These are phyloP conservation scores for Podospora fimiseda DNA, from an alignment of 495 filamentous ascomycete species.

Conservation along the genomic window DNA sequence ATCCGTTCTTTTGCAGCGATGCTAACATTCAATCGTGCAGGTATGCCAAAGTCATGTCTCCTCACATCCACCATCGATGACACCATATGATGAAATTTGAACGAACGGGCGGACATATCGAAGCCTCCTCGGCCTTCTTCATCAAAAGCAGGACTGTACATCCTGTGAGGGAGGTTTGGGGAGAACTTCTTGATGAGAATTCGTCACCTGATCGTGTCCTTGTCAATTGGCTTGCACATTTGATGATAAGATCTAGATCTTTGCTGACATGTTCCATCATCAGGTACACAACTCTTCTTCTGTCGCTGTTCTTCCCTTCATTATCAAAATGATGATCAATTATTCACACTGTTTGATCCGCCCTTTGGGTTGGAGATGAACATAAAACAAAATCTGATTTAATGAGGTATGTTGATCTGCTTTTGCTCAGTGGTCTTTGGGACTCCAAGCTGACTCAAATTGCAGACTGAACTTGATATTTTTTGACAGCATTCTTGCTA, in stretches of 20 bases:
- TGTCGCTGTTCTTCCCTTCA: conserved; percentile 18
- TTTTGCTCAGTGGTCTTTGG: background rate
- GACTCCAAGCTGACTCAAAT: conserved; percentile 36
- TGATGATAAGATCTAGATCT: background rate
- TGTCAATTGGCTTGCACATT: conserved; percentile 11
- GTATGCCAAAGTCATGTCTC: conserved; percentile 46
- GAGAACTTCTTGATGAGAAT: conserved; percentile 91
- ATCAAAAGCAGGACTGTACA: conserved; percentile 77
- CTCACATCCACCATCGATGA: conserved; percentile 19
- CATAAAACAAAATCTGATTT: conserved; percentile 93
- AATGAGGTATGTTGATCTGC: conserved; percentile 67
- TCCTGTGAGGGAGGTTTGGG: conserved; percentile 60
- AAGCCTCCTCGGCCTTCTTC: conserved; percentile 57
- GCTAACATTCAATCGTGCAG: conserved; percentile 43
- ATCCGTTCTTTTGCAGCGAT: conserved; percentile 18
- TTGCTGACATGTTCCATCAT: conserved; percentile 29
- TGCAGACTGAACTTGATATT: conserved; percentile 29
- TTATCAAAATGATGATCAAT: conserved; percentile 40
- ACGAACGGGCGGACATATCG: conserved; percentile 99
- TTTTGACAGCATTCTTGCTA: background rate
- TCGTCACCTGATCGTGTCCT: conserved; percentile 82
- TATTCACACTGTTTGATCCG: conserved; percentile 99
- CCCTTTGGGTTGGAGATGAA: conserved; percentile 65
- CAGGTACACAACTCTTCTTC: conserved; percentile 38
- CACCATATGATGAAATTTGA: conserved; percentile 86